Conservation (phyloP, 345 rosid species). For the Raphanus raphanistrum region DNA sequence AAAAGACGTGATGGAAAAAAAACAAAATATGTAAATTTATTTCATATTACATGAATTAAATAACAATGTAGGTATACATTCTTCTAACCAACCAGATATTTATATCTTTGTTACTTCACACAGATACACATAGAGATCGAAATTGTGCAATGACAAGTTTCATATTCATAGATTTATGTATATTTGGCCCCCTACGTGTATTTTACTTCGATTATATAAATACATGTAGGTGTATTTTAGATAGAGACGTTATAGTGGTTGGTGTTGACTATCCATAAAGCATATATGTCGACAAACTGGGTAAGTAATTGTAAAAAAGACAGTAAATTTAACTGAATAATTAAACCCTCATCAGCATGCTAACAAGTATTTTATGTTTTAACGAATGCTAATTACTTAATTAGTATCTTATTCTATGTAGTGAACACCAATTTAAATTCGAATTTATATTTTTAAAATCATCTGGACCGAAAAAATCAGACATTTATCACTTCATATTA, state of each 20-base stretch:
- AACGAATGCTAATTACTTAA: not conserved
- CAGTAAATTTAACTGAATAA: not conserved
- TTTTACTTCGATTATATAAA: not conserved
- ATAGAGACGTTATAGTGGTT: not conserved
- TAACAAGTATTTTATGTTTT: not conserved
- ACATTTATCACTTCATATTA: not conserved
- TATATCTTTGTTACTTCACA: not conserved
- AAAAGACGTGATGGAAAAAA: slow-evolving; percentile 11
- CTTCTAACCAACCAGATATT: slow-evolving; percentile 26
- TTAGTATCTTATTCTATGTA: not conserved
- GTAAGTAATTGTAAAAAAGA: slow-evolving; percentile 17
- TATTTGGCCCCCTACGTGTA: not conserved
- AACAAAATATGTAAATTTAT: not conserved
- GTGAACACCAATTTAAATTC: not conserved
- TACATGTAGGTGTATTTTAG: slow-evolving; percentile 1
- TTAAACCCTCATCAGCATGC: not conserved
- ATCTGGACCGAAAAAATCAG: not conserved
- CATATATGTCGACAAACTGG: slow-evolving; percentile 9
- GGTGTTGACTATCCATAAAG: slow-evolving; percentile 14
- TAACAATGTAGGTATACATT: slow-evolving; percentile 6
- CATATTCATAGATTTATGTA: not conserved
- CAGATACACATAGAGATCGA: not conserved
- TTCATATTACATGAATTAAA: not conserved
- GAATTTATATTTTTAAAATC: not conserved
- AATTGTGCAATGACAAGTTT: slow-evolving; percentile 22